These are phyloP conservation scores for Ophiostoma ips DNA, from an alignment of 2,329 filamentous ascomycete species.

Conservation along the genomic window DNA sequence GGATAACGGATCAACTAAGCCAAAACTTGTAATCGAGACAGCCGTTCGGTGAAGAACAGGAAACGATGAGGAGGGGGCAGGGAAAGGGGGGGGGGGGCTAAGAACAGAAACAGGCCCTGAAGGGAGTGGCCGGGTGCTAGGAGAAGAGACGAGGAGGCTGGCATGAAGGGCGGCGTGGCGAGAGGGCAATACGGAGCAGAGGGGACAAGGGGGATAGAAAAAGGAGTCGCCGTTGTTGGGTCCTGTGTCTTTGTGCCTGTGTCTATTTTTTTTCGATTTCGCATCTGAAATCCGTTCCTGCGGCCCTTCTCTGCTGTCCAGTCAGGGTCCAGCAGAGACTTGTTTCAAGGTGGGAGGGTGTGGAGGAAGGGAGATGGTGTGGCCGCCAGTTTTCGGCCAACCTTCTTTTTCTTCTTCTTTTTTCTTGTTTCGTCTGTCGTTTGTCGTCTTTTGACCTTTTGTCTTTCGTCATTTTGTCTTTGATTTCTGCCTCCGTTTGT, in stretches of 20 bases:
- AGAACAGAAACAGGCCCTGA: neutral
- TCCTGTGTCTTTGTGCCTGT: neutral
- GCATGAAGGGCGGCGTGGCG: conserved; percentile 1
- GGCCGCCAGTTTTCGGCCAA: neutral
- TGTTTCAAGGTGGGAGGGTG: neutral
- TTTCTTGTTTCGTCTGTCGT: no score
- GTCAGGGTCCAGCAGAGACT: no score
- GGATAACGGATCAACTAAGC: neutral
- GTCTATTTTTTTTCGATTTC: neutral
- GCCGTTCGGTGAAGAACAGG: neutral
- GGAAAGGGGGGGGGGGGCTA: no score
- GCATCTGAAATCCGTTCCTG: neutral
- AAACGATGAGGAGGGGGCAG: no score
- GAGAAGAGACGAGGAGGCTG: neutral
- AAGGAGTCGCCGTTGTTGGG: neutral
- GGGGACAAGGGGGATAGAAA: neutral
- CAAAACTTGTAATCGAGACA: neutral
- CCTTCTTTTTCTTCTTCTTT: neutral
- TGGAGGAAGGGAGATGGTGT: neutral
- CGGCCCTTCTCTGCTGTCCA: neutral
- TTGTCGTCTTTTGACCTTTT: no score
- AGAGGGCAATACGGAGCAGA: neutral
- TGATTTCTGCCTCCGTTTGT: no score
- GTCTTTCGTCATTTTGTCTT: no score
- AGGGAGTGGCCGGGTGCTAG: neutral